Evolutionary conservation across 306 rosid species (phyloP), one percentile per base, ranked within the genome.

Genomic region (Myrica gale): DNA sequence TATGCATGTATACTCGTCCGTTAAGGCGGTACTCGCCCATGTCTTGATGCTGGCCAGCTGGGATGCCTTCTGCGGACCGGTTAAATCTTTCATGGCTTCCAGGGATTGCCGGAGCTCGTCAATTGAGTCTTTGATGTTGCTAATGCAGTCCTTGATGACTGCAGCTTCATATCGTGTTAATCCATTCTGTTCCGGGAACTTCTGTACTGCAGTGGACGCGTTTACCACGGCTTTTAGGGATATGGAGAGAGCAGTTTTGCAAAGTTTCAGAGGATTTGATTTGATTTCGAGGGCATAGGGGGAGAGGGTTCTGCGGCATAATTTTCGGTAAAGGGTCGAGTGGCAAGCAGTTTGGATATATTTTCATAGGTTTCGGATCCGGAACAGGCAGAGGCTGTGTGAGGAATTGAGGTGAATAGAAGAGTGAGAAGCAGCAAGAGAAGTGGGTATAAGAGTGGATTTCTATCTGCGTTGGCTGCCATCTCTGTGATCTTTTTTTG

Each of bases 11-110:
- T 63, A 37, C 6, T 80, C 77, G 47, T 85, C 51, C 11, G 85
- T 82, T 7, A 85, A 80, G 1, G 89, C 78, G 20, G 87, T 73
- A 74, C 89, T 85, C 47, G 80, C 79, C 74, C 82, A 80, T 12
- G 89, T 83, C 79, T 83, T 37, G 3, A 86, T 80, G 77, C 46
- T 83, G 70, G 79, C 83, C 17, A 86, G 66, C 42, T 74, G 77
- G 68, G 82, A 77, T 0, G 39, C 55, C 17, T 46, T 86, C 55
- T 80, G 83, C 10, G 9, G 7, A 2, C 11, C 79, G 55, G 53
- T 62, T 77, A 82, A 77, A 74, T 78, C 12, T 6, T n/a, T 68
- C 83, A 86, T 57, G 0, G 69, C 72, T 41, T 60, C 32, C 54
- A 82, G 71, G 48, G 89, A 85, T 19, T 85, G 77, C 32, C 56